Base-by-base conservation (phyloP, 352 stramenopile species). In the Pythium monospermum region DNA sequence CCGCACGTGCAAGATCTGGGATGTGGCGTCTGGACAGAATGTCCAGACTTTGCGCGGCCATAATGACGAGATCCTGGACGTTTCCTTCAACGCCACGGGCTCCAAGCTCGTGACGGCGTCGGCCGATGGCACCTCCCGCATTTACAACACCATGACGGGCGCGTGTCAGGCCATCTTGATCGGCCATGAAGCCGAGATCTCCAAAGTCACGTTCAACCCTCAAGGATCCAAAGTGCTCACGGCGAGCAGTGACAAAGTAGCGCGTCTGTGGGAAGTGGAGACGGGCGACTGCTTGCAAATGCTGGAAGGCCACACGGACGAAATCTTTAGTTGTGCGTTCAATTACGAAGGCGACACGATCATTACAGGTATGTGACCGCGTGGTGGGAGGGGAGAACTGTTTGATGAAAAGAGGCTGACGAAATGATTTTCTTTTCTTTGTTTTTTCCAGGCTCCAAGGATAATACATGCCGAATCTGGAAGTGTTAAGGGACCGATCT, bases 341-440 rank as follows among this genome's bases (percentile, higher is more conserved):
- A 98, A 98, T 72, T 98, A 98, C 62, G 84, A 96, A 65, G 94
- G 93, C 18, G 90, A 98, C 66, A 98, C 91, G n/a, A 96, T 98
- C 59, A 98, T 98, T 59, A 98, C 91, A 57, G 92, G 92, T 98
- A 37, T 48, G 85, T 67, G 3, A 7, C 42, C 27, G 32, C 38
- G 2, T 32, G 25, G 3, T 13, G 21, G n/a, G n/a, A n/a, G n/a
- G n/a, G n/a, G n/a, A n/a, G n/a, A n/a, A n/a, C n/a, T n/a, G n/a
- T n/a, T n/a, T n/a, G n/a, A n/a, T n/a, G n/a, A n/a, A n/a, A n/a
- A n/a, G n/a, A n/a, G n/a, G n/a, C n/a, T n/a, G n/a, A n/a, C n/a
- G n/a, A n/a, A n/a, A n/a, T n/a, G n/a, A n/a, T n/a, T n/a, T n/a
- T n/a, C n/a, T n/a, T n/a, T n/a, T n/a, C n/a, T n/a, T n/a, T n/a